Base-by-base conservation (phyloP, 345 rosid genomes). In the Salix exigua region DNA sequence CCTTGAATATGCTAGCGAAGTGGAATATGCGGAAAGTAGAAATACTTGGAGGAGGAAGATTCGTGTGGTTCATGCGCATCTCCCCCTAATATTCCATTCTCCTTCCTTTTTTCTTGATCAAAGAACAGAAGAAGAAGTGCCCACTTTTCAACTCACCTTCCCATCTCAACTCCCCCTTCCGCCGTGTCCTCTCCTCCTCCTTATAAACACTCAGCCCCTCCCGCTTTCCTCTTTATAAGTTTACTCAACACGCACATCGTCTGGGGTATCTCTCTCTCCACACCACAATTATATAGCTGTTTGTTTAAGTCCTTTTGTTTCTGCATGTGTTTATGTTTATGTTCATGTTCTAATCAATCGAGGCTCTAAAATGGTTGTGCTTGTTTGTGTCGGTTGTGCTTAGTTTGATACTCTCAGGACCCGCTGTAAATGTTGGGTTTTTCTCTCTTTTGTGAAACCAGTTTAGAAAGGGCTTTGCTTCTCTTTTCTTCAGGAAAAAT, bases 1-100 rank as follows among this genome's bases (percentile, higher is more conserved):
- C 31, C 31, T 30, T 30, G 31, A 30, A 30, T 30, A 30, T 30
- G 31, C 31, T 30, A 30, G 58, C n/a, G 58, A 33, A 21, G 19
- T 19, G 67, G 78, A 70, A 79, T 79, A 79, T 79, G 75, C 82
- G 44, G 5, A 10, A 7, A 7, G 23, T 1, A 18, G 25, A 67
- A 61, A 12, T 6, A 44, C 40, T 66, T 28, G 0, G 31, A 4
- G 76, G 79, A 71, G 74, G 83, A 75, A 79, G 83, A 75, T 80
- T 75, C 83, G 73, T 18, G 48, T 2, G 17, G 14, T 17, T 17
- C 28, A 35, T 63, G 30, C 68, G 76, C 72, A 80, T 80, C 83
- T 75, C 68, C 50, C 37, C 44, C 42, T 48, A 51, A 61, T 51
- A 19, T 74, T 75, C 72, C 38, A 50, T 69, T 40, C 44, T 40